Evolutionary conservation across 2,329 filamentous ascomycete species (phyloP), one percentile per base, ranked within the genome.

Genomic region (Fusarium multiceps): DNA sequence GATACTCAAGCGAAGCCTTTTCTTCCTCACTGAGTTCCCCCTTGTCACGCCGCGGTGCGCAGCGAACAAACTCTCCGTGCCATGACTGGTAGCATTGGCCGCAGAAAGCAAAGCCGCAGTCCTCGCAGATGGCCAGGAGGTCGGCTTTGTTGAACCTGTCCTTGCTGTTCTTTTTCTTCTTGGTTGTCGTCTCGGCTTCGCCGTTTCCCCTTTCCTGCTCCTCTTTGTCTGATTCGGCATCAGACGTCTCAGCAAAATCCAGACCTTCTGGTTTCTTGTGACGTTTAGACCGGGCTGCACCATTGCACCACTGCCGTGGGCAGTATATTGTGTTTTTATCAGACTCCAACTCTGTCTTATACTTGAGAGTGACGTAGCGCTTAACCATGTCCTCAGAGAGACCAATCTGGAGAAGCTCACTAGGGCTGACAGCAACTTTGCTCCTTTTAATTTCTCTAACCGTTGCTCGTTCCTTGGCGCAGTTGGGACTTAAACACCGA

Each of bases 251-350:
- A 20, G 84, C 82, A 23, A 89, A 83, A 65, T 92, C 86, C 2
- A 91, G 82, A 7, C 90, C 90, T n/a, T 85, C 80, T 7, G 90
- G 91, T 76, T 93, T 93, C 63, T 86, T 90, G 79, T 92, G 89
- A 73, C 87, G 89, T 76, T 90, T 92, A 23, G 91, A 93, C 47
- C 89, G 88, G 27, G 94, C 94, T 4, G 94, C 93, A 8, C 93
- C 94, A 79, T 96, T 93, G 78, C 96, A 99, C 93, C 94, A 98
- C 59, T 90, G 86, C 11, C 96, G 89, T 1, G 96, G 96, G 75
- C 96, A 99, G 78, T 97, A 98, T 34, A 98, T 87, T 0, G 94
- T 98, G 62, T 90, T 91, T 76, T 94, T 97, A 80, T 98, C 94
- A 1, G 93, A 90, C 79, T 98, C 96, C 4, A 98, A 88, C 78